Base-by-base conservation (phyloP, 148 eudicot genomes). In the Heliamphora exappendiculata region DNA sequence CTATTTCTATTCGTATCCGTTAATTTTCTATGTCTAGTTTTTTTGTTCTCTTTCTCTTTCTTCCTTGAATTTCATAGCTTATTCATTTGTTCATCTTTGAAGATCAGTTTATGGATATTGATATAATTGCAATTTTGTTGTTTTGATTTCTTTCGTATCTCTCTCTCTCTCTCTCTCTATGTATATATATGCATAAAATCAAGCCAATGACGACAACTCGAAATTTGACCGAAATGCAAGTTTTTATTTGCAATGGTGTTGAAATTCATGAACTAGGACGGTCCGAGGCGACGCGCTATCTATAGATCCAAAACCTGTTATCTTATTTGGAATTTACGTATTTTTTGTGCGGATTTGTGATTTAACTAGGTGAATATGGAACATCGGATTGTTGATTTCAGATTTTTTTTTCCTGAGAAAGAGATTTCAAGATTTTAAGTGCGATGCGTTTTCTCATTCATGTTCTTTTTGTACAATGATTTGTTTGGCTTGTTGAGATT, bases 191-290 rank as follows among this genome's bases (percentile, higher is more conserved):
- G 33, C 11, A 7, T 11, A 2, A 17, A 60, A 0, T 4, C 26
- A 8, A 26, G 84, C 82, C 84, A n/a, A 19, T 82, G 87, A 81
- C 79, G 82, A 83, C 29, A 42, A 0, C 24, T 62, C 69, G 64
- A 29, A 36, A 28, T 37, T 4, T 8, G 31, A 65, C 72, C 14
- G 72, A 66, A 76, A 22, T 76, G 78, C 78, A 76, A 66, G 63
- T 53, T 65, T 77, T 77, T 84, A 17, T 66, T 66, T 78, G 84
- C 79, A 63, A 37, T 71, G 29, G 47, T 80, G 87, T 80, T 76
- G 88, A 82, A 60, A 83, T 12, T 59, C 36, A 29, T 82, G 77
- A 66, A 85, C 90, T 87, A 87, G 90, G 90, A 85, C 90, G 90
- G 87, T 87, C 90, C 85, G 90, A 87, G 88, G 82, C 85, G 50